A percentile compares a stretch with the other conserved stretches of the same genome.
Evolutionary conservation across 495 filamentous ascomycete species (phyloP).

Genomic region (Talaromyces adpressus): DNA sequence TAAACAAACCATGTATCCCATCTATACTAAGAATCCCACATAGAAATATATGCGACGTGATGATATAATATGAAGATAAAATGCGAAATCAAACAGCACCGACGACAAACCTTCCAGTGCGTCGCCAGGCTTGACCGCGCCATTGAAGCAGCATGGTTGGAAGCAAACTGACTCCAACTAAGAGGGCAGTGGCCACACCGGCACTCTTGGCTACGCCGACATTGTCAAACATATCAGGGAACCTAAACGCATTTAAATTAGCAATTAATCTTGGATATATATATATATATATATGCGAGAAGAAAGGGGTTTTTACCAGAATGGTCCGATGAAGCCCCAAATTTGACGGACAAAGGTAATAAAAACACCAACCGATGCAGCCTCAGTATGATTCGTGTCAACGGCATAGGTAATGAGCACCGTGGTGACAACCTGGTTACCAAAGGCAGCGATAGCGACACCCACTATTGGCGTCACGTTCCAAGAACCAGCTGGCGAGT

Average conservation of each 20-base stretch:
- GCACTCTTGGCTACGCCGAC: conserved; percentile 23
- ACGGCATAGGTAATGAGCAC: conserved; percentile 37
- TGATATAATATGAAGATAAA: background rate
- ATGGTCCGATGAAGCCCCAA: conserved; percentile 39
- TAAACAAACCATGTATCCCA: background rate
- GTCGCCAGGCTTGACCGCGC: conserved; percentile 20
- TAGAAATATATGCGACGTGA: background rate
- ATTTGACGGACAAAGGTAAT: conserved; percentile 30
- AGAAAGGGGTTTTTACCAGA: conserved; percentile 20
- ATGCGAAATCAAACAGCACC: background rate
- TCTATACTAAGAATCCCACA: background rate
- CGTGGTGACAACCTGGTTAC: conserved; percentile 40
- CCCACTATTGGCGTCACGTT: conserved; percentile 35
- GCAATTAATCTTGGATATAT: background rate
- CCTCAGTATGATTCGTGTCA: conserved; percentile 29
- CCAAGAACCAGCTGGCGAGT: conserved; percentile 21
- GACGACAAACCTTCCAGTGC: background rate
- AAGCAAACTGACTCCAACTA: background rate
- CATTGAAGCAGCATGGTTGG: conserved; percentile 23
- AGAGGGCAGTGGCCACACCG: conserved; percentile 13
- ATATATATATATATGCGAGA: background rate
- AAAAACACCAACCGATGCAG: conserved; percentile 20
- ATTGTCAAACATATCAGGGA: conserved; percentile 28
- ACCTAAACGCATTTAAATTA: conserved; percentile 19
- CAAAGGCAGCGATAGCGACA: conserved; percentile 26